Evolutionary conservation across 2,329 filamentous ascomycete species (phyloP).

Genomic region (Gyromitra esculenta): DNA sequence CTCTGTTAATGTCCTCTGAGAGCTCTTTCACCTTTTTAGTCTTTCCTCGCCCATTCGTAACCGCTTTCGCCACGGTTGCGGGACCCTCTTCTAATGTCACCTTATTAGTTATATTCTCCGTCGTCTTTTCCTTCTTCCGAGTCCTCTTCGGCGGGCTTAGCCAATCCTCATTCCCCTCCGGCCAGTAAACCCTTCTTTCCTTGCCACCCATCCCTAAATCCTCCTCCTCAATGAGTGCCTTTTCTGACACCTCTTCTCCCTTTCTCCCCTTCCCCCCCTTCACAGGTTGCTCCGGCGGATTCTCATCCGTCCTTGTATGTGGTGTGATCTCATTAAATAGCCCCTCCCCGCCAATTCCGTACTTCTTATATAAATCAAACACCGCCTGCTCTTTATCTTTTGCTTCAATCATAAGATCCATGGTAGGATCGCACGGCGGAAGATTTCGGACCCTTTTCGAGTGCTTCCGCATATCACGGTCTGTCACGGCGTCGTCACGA

Average conservation of each 20-base stretch:
- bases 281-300: conserved; percentile 67
- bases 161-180: conserved; percentile 89
- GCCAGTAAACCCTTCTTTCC: conserved; percentile 87
- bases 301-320: conserved; percentile 79
- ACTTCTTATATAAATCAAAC: conserved; percentile 90
- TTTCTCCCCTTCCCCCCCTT: conserved; percentile 61
- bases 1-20: background rate
- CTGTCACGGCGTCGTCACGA: conserved; percentile 77
- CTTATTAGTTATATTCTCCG: conserved; percentile 61
- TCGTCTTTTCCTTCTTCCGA: conserved; percentile 57
- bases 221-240: conserved; percentile 61
- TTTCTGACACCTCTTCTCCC: conserved; percentile 60
- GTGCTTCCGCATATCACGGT: conserved; percentile 82
- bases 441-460: conserved; percentile 79
- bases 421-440: conserved; percentile 81
- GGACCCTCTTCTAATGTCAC: conserved; percentile 59
- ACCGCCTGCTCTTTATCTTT: conserved; percentile 98
- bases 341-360: conserved; percentile 75
- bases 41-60: background rate
- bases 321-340: conserved; percentile 80
- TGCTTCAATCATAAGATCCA: conserved; percentile 99
- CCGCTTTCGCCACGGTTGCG: background rate
- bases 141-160: conserved; percentile 80
- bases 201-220: conserved; percentile 80
- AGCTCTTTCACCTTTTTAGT: background rate